phyloP scores from a whole-genome alignment of 495 filamentous ascomycete species.

The Lentithecium fluviatile region DNA sequence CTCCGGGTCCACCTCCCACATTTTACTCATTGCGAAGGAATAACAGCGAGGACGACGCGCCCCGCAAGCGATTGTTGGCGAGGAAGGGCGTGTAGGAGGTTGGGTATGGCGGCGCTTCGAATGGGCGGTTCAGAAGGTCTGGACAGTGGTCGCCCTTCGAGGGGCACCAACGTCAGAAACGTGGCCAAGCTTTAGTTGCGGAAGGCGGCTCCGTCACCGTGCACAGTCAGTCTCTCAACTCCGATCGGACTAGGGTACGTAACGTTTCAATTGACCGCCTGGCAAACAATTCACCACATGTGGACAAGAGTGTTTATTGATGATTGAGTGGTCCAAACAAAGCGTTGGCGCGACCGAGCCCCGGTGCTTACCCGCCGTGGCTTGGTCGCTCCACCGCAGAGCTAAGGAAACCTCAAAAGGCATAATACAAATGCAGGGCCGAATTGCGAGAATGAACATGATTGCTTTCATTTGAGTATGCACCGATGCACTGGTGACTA shows the following conservation, averaged over 20 bases:
- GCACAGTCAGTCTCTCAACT: background rate
- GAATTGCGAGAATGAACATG: no score
- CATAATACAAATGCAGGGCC: no score
- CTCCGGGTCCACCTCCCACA: slow-evolving; percentile 99
- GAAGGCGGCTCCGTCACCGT: background rate
- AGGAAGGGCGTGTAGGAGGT: no score
- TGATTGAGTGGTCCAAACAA: no score
- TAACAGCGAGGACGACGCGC: background rate
- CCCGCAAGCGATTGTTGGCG: background rate
- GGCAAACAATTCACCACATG: background rate
- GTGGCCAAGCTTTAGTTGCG: slow-evolving; percentile 26
- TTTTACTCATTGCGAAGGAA: slow-evolving; percentile 49
- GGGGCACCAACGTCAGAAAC: slow-evolving; percentile 28
- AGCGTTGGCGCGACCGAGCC: no score
- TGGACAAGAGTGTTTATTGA: background rate
- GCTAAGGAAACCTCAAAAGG: no score
- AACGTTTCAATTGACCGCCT: background rate
- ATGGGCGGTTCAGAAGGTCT: no score
- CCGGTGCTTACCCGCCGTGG: no score
- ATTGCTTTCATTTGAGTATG: no score
- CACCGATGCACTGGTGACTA: no score
- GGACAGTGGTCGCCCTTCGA: slow-evolving; percentile 1
- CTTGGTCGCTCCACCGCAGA: no score
- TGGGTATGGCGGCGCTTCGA: background rate
- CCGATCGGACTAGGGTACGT: background rate